Percentiles rank a stretch among this genome's conserved stretches.
Evolutionary conservation across 768 basidiomycete species (phyloP).

Genomic region (Leccinum arenicola): DNA sequence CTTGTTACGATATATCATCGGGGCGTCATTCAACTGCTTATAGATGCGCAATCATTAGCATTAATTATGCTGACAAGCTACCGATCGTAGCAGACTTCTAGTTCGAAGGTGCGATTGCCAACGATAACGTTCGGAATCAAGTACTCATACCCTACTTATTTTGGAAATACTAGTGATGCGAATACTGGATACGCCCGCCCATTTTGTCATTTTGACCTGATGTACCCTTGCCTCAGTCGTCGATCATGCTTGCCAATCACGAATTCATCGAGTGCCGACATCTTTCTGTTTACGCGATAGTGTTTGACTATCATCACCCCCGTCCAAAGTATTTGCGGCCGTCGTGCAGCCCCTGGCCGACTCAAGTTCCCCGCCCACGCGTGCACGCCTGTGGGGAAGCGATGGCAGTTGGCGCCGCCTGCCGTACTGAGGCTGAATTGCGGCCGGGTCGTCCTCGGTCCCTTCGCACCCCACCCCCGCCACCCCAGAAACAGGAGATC

Average conservation of each 20-base stretch:
- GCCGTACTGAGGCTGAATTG: neutral
- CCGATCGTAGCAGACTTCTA: neutral
- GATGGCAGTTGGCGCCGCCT: neutral
- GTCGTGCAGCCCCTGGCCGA: neutral
- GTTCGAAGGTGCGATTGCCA: neutral
- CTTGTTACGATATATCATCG: neutral
- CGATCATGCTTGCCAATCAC: neutral
- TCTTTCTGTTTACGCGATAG: neutral
- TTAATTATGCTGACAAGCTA: neutral
- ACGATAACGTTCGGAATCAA: too few species aligned
- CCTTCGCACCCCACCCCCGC: neutral
- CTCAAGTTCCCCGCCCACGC: neutral
- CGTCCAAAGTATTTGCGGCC: neutral
- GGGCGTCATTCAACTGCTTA: neutral
- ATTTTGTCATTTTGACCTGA: too few species aligned
- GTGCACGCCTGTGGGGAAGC: neutral
- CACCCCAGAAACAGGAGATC: conserved; percentile 1
- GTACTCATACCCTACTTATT: too few species aligned
- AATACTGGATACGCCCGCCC: neutral
- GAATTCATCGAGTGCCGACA: neutral
- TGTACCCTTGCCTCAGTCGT: neutral
- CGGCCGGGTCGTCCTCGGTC: neutral
- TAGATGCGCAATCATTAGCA: neutral
- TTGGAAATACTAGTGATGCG: too few species aligned
- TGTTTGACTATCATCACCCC: neutral